These are phyloP conservation scores for Chlorophyllum brunneum DNA, from an alignment of 768 basidiomycete species.

Conservation along the genomic window DNA sequence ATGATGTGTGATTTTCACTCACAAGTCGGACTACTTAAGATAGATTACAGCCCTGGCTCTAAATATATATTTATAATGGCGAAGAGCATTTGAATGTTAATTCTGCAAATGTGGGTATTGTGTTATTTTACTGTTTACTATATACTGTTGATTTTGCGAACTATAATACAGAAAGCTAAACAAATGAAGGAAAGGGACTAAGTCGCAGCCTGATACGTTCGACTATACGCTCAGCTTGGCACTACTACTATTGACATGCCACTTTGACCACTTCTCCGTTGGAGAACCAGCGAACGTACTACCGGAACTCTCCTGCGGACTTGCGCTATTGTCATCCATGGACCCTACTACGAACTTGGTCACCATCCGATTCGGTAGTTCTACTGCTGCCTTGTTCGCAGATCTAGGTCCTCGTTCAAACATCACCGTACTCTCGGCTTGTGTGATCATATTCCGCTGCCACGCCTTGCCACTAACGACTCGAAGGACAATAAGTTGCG, in stretches of 20 bases:
- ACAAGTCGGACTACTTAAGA: no score
- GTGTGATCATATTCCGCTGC: slow-evolving; percentile 10
- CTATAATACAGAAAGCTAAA: neutral
- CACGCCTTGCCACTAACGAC: slow-evolving; percentile 13
- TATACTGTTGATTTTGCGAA: no score
- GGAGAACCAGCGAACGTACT: slow-evolving; percentile 7
- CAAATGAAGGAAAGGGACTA: neutral
- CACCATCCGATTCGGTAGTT: neutral
- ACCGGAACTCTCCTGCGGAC: slow-evolving; percentile 8
- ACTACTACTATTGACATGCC: neutral
- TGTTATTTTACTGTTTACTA: no score
- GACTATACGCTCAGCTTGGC: neutral
- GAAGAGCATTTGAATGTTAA: no score
- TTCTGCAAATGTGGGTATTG: no score
- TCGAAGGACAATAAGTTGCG: slow-evolving; percentile 13
- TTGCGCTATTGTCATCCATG: neutral
- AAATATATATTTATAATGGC: no score
- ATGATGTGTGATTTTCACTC: no score
- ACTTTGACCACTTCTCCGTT: slow-evolving; percentile 1
- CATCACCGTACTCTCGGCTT: slow-evolving; percentile 10
- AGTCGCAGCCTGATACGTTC: neutral
- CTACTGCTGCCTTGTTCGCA: neutral
- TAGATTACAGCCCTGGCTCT: no score
- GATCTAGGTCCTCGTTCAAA: neutral
- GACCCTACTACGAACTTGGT: neutral